These are phyloP conservation scores for Chaetomium tenue DNA, from an alignment of 495 filamentous ascomycete species.

Conservation along the genomic window DNA sequence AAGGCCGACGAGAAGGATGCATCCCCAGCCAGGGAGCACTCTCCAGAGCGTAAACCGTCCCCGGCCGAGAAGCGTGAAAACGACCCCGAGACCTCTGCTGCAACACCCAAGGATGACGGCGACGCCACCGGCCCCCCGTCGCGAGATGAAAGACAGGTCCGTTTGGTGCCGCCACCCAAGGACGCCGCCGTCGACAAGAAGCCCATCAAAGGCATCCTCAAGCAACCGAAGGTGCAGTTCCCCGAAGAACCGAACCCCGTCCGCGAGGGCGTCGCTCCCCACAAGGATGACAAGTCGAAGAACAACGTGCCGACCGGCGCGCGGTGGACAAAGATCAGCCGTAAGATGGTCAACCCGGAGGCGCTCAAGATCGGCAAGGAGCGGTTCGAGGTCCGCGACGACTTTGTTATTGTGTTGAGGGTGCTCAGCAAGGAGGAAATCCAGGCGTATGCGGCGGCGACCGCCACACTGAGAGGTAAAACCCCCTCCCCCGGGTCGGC, in stretches of 20 bases:
- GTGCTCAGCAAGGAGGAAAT: constrained; percentile 81
- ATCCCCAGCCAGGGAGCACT: constrained; percentile 31
- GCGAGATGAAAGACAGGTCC: constrained; percentile 46
- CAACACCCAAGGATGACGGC: constrained; percentile 39
- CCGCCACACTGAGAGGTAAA: constrained; percentile 72
- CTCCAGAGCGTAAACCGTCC: constrained; percentile 29
- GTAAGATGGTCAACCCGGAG: constrained; percentile 77
- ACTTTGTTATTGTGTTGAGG: constrained; percentile 81
- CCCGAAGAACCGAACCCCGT: constrained; percentile 74
- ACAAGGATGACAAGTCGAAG: constrained; percentile 77
- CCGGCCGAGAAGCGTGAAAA: constrained; percentile 27
- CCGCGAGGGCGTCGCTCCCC: constrained; percentile 83
- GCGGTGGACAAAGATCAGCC: constrained; percentile 85
- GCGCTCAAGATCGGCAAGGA: constrained; percentile 74
- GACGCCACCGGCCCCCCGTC: constrained; percentile 34
- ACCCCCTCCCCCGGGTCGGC: constrained; percentile 1
- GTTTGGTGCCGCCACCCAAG: constrained; percentile 56
- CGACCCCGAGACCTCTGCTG: constrained; percentile 29
- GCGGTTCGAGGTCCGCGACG: constrained; percentile 74
- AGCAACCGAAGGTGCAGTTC: constrained; percentile 69
- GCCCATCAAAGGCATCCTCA: constrained; percentile 55
- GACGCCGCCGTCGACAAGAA: constrained; percentile 39
- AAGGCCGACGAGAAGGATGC: constrained; percentile 33
- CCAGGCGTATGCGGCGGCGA: constrained; percentile 71
- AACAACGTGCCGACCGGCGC: constrained; percentile 71